Evolutionary conservation across 169 alveolate species (phyloP), one percentile per base, ranked within the genome.

Genomic region (Theileria orientalis): DNA sequence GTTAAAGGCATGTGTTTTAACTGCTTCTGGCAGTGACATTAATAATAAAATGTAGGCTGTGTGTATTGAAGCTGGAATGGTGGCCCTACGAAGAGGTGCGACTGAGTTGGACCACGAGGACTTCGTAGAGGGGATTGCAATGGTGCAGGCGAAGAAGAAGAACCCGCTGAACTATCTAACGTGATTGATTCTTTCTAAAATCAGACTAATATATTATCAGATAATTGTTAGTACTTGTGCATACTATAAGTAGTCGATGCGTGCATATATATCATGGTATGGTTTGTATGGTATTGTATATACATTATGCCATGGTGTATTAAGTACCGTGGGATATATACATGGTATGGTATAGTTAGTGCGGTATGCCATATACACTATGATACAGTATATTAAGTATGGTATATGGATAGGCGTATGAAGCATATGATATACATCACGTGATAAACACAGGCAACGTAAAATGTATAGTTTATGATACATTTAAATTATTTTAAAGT

Each of bases 61-160:
- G 14, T 98, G 99, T 73, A 97, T 95, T 25, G 99, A 96, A 85
- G 99, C 99, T 13, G 99, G 99, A 40, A 98, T 97, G 99, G 94
- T 96, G 49, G 99, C 98, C 19, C 84, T 96, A 21, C 93, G 98
- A 60, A 91, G 98, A 82, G 98, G 98, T 16, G 99, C 99, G 35
- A 93, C 98, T 21, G 96, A 94, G 80, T 87, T 97, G 40, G 95
- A 93, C 76, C 99, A 98, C 86, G 99, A 98, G 90, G 99, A 98
- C 86, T 98, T 94, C 68, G 98, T 97, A 27, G 99, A 96, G 76
- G 99, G 99, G 11, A 96, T 97, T 62, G 95, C 97, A 16, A 95
- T 97, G 27, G 99, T 97, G 41, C 95, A 95, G 83, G 97, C 99
- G 19, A 98, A 98, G 93, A 98, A 98, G 93, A 97, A 98, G 90